Base-by-base conservation (phyloP, 148 eudicot genomes). In the Bassia scoparia region DNA sequence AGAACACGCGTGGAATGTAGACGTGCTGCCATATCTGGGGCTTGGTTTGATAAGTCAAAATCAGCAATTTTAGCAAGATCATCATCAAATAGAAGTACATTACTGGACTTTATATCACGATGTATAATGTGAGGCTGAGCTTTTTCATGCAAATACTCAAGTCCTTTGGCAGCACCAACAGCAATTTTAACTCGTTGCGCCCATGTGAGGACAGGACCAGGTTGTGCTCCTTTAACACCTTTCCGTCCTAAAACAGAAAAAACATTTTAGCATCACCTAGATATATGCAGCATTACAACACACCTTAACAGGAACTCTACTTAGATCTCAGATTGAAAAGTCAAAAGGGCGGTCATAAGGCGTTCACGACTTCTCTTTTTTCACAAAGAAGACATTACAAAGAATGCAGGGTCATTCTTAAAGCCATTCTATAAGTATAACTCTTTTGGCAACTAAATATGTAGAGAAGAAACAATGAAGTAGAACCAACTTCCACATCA, bases 51-150 rank as follows among this genome's bases (percentile, higher is more conserved):
- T 59, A 91, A 68, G 70, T 89, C 90, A 38, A 91, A 89, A 72
- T 91, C 97, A 43, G 94, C 90, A 80, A 91, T 88, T 79, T 92
- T 92, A 14, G 95, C 90, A 33, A 92, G 85, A 72, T 89, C 90
- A 69, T 89, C 89, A 69, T 86, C 89, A 46, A 92, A 92, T 20
- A 92, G 67, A 43, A 92, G 78, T 34, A 89, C 90, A 66, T 92
- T 92, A 84, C 90, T 92, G 35, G 97, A 92, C 78, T 86, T 89
- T 33, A 92, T 86, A 77, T 89, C 92, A 66, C 92, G 88, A 79
- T 92, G 97, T 37, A 89, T 89, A 31, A 90, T 85, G 67, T 80
- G 92, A 81, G 92, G 92, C 71, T 89, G 84, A 62, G 86, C 88
- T 74, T 86, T 88, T 68, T 89, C 92, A 70, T 92, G 97, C 58